Evolutionary conservation across 805 yeast genomes (phyloP).

Genomic region (Metschnikowia proteae): DNA sequence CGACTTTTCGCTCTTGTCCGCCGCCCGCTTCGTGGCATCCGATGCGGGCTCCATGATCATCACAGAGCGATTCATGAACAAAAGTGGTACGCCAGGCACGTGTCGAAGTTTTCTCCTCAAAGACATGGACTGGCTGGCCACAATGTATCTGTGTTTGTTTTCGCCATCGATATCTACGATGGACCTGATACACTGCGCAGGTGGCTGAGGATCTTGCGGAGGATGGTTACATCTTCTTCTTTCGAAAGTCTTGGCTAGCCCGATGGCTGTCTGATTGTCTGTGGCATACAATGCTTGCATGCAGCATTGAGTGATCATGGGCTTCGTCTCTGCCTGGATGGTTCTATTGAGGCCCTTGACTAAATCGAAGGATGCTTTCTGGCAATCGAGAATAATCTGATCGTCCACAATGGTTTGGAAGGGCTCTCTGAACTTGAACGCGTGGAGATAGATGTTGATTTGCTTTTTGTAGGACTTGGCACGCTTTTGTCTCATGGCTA

Average conservation of each 20-base stretch:
- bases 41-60: slow-evolving; percentile 96
- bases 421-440: slow-evolving; percentile 92
- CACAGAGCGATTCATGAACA: slow-evolving; percentile 85
- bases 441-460: slow-evolving; percentile 76
- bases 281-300: slow-evolving; percentile 78
- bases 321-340: slow-evolving; percentile 79
- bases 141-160: slow-evolving; percentile 87
- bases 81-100: slow-evolving; percentile 85
- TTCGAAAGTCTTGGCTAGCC: slow-evolving; percentile 76
- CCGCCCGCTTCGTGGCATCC: slow-evolving; percentile 49
- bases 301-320: slow-evolving; percentile 93
- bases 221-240: slow-evolving; percentile 91
- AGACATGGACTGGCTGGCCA: slow-evolving; percentile 76
- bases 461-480: slow-evolving; percentile 93
- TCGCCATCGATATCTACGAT: slow-evolving; percentile 66
- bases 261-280: slow-evolving; percentile 72
- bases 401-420: slow-evolving; percentile 88
- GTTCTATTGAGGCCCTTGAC: slow-evolving; percentile 77
- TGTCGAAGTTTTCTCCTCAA: slow-evolving; percentile 66
- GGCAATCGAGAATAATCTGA: slow-evolving; percentile 63
- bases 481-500: slow-evolving; percentile 86
- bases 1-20: slow-evolving; percentile 50
- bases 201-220: slow-evolving; percentile 55
- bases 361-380: slow-evolving; percentile 69
- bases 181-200: slow-evolving; percentile 71